A percentile compares a stretch with the other conserved stretches of the same genome.
phyloP scores from a whole-genome alignment of 2,329 filamentous ascomycete species.

The Curvularia spicifera region DNA sequence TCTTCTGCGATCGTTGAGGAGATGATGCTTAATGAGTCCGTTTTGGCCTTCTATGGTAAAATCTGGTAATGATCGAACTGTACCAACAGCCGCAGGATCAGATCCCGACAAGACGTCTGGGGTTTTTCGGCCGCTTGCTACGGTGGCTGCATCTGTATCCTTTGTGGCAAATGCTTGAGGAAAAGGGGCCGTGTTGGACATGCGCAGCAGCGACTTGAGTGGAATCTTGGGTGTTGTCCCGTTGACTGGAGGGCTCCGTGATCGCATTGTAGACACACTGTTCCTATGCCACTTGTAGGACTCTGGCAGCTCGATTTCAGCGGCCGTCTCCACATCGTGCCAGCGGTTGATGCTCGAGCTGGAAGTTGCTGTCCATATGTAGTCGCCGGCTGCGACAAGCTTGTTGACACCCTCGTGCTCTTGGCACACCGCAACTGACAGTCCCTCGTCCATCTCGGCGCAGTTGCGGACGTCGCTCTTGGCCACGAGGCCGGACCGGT shows the following conservation, averaged over 20 bases:
- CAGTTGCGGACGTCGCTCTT: constrained; percentile 89
- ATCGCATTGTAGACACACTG: constrained; percentile 55
- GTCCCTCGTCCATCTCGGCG: constrained; percentile 81
- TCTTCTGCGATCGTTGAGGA: constrained; percentile 87
- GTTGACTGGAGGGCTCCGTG: constrained; percentile 47
- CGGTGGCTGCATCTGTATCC: constrained; percentile 63
- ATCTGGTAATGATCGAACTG: constrained; percentile 55
- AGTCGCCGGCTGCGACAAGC: constrained; percentile 69
- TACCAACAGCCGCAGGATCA: constrained; percentile 41
- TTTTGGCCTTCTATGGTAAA: constrained; percentile 85
- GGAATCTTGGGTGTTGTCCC: constrained; percentile 67
- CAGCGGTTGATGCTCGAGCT: constrained; percentile 93
- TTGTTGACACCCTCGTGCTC: constrained; percentile 84
- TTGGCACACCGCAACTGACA: constrained; percentile 88
- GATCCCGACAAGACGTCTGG: constrained; percentile 61
- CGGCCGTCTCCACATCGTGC: constrained; percentile 81
- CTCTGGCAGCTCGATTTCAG: constrained; percentile 67
- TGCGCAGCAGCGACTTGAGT: constrained; percentile 75
- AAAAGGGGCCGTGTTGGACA: constrained; percentile 84
- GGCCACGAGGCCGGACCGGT: constrained; percentile 89
- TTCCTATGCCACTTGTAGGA: constrained; percentile 61
- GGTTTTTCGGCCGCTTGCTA: constrained; percentile 61
- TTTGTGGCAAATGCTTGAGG: constrained; percentile 61
- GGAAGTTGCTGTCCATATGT: constrained; percentile 88
- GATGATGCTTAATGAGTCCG: constrained; percentile 88